These are phyloP conservation scores for Parascedosporium putredinis DNA, from an alignment of 2,329 filamentous ascomycete species.

Conservation along the genomic window DNA sequence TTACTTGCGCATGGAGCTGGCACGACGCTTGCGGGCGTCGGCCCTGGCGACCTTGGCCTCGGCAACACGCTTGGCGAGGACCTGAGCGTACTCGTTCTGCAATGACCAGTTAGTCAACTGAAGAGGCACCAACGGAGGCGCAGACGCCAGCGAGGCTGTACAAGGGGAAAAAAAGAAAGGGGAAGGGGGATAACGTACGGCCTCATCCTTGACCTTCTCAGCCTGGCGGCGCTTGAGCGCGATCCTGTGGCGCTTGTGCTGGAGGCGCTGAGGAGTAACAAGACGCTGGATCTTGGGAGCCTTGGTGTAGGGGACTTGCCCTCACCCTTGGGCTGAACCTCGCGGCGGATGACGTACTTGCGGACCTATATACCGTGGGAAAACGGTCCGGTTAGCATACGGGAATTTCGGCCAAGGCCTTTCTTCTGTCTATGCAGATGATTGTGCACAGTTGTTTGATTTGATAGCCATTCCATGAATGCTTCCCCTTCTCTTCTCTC, in stretches of 20 bases:
- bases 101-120: neutral
- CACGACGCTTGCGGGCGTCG: slow-evolving; percentile 92
- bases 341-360: slow-evolving; percentile 99
- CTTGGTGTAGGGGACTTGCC: slow-evolving; percentile 99
- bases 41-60: slow-evolving; percentile 93
- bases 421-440: too few species aligned
- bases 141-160: too few species aligned
- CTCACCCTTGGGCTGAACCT: slow-evolving; percentile 94
- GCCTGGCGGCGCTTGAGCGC: slow-evolving; percentile 97
- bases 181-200: slow-evolving; percentile 52
- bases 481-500: neutral
- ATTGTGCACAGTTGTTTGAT: too few species aligned
- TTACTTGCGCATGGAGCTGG: slow-evolving; percentile 90
- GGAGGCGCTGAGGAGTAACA: slow-evolving; percentile 97
- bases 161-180: too few species aligned
- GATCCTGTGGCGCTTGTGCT: slow-evolving; percentile 98
- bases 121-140: neutral
- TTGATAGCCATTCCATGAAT: slow-evolving; percentile 5
- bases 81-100: slow-evolving; percentile 91
- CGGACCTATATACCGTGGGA: slow-evolving; percentile 54
- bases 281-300: slow-evolving; percentile 99
- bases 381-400: slow-evolving; percentile 21
- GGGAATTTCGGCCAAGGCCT: slow-evolving; percentile 5
- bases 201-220: slow-evolving; percentile 97
- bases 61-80: slow-evolving; percentile 92